Evolutionary conservation across 1,284 basidiomycete species (phyloP).

Genomic region (Sporisorium scitamineum): DNA sequence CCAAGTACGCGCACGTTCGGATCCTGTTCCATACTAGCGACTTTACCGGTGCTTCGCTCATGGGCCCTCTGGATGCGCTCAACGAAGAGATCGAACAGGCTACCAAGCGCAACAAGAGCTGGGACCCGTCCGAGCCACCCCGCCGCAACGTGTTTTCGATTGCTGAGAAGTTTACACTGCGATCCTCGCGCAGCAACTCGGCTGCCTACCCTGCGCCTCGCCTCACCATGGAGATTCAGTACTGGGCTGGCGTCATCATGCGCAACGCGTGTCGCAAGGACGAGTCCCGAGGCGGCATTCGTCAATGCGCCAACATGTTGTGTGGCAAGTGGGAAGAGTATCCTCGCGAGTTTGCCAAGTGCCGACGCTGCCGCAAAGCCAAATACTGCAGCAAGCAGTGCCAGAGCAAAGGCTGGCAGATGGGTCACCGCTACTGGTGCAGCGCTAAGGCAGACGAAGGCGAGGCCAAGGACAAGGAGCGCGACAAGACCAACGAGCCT

Average conservation of each 20-base stretch:
- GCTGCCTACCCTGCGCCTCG: slow-evolving; percentile 70
- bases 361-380: slow-evolving; percentile 92
- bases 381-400: slow-evolving; percentile 99
- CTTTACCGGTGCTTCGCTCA: slow-evolving; percentile 47
- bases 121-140: slow-evolving; percentile 57
- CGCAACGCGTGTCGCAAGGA: slow-evolving; percentile 98
- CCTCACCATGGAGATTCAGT: slow-evolving; percentile 92
- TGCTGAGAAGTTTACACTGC: slow-evolving; percentile 95
- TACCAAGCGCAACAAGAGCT: slow-evolving; percentile 51
- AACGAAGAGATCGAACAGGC: slow-evolving; percentile 43
- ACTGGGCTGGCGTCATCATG: slow-evolving; percentile 99
- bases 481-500: slow-evolving; percentile 28
- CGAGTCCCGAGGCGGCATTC: slow-evolving; percentile 85
- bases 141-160: slow-evolving; percentile 82
- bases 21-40: slow-evolving; percentile 83
- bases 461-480: slow-evolving; percentile 53
- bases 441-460: slow-evolving; percentile 63
- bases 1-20: slow-evolving; percentile 98
- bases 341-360: slow-evolving; percentile 97
- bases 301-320: slow-evolving; percentile 92
- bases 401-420: slow-evolving; percentile 95
- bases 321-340: slow-evolving; percentile 95
- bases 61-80: slow-evolving; percentile 56
- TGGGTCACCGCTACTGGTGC: slow-evolving; percentile 84
- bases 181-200: slow-evolving; percentile 78